A percentile compares a stretch with the other conserved stretches of the same genome.
phyloP scores from a whole-genome alignment of 805 yeast species.

The Blastobotrys mokoenaii region DNA sequence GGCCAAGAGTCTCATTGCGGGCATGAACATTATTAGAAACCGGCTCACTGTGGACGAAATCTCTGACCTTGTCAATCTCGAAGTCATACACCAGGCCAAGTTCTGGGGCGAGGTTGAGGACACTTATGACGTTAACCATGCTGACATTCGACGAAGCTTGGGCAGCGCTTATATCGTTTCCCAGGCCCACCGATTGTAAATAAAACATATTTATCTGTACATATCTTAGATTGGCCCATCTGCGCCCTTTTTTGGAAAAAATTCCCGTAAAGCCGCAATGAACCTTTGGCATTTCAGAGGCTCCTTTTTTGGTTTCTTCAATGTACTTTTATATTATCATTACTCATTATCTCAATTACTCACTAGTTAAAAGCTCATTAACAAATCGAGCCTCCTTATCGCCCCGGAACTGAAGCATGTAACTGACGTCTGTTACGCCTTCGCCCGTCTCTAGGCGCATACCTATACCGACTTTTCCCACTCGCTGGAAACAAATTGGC shows the following conservation, averaged over 20 bases:
- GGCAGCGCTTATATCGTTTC: slow-evolving; percentile 67
- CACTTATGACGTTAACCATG: slow-evolving; percentile 95
- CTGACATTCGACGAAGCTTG: slow-evolving; percentile 74
- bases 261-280: too few relatives aligned
- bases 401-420: slow-evolving; percentile 24
- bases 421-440: slow-evolving; percentile 9
- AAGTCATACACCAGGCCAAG: slow-evolving; percentile 73
- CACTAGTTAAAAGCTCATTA: slow-evolving; percentile 12
- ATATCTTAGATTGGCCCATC: slow-evolving; percentile 4
- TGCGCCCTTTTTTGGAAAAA: too few relatives aligned
- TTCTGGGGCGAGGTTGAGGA: slow-evolving; percentile 99
- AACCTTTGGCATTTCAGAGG: too few relatives aligned
- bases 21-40: slow-evolving; percentile 48
- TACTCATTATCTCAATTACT: too few relatives aligned
- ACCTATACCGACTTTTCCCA: slow-evolving; percentile 15
- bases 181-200: slow-evolving; percentile 1
- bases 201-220: slow-evolving; percentile 1
- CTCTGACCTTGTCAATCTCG: slow-evolving; percentile 70
- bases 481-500: slow-evolving; percentile 6
- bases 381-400: slow-evolving; percentile 22
- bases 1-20: slow-evolving; percentile 81
- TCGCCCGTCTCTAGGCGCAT: slow-evolving; percentile 5
- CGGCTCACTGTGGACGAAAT: slow-evolving; percentile 52
- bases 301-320: too few relatives aligned
- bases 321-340: too few relatives aligned